These are phyloP conservation scores for Cerioporus squamosus DNA, from an alignment of 1,284 basidiomycete species.

Conservation along the genomic window DNA sequence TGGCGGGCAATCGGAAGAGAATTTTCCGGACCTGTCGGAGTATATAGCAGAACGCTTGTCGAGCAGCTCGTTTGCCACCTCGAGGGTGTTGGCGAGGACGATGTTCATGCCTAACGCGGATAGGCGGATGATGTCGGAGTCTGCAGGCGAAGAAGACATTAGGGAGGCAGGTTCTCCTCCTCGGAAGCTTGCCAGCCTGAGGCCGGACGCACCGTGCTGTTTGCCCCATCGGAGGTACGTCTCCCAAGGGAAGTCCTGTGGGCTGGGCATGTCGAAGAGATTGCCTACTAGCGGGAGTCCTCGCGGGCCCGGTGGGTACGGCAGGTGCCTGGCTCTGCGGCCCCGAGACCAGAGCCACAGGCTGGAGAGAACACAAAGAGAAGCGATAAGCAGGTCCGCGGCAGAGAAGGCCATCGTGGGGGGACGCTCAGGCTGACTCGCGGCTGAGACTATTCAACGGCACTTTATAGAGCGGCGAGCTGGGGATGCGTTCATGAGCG, in stretches of 20 bases:
- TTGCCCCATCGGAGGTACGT: slow-evolving; percentile 17
- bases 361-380: not conserved
- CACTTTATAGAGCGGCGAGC: not conserved
- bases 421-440: not conserved
- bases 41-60: slow-evolving; percentile 42
- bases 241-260: slow-evolving; percentile 20
- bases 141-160: slow-evolving; percentile 1
- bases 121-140: slow-evolving; percentile 29
- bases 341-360: slow-evolving; percentile 3
- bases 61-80: slow-evolving; percentile 42
- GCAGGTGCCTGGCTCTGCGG: not conserved
- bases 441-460: not conserved
- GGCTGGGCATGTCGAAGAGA: slow-evolving; percentile 26
- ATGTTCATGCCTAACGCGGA: slow-evolving; percentile 34
- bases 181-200: not conserved
- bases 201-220: slow-evolving; percentile 12
- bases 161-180: not conserved
- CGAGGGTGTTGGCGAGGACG: slow-evolving; percentile 43
- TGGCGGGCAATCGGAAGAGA: not conserved
- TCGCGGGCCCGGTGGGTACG: slow-evolving; percentile 28
- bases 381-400: slow-evolving; percentile 6
- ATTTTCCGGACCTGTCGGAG: slow-evolving; percentile 20
- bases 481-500: not conserved
- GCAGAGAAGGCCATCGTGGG: slow-evolving; percentile 4
- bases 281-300: slow-evolving; percentile 33